Percentiles rank a stretch among this genome's conserved stretches.
phyloP scores from a whole-genome alignment of 2,329 filamentous ascomycete species.

The Lasiodiplodia gonubiensis region DNA sequence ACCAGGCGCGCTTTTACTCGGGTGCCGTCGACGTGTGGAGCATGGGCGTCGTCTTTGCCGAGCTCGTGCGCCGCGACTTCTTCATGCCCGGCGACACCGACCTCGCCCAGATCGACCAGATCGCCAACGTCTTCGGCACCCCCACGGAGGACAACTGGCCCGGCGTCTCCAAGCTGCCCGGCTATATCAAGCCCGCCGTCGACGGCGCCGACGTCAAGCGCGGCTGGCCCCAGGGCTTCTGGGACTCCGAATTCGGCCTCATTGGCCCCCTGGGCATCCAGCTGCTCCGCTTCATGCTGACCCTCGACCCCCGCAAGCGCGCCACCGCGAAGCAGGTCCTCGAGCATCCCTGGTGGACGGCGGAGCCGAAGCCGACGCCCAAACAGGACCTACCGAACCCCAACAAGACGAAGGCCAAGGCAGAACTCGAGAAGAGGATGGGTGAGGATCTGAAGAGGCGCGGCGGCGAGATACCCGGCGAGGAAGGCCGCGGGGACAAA shows the following conservation, averaged over 20 bases:
- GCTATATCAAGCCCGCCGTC: slow-evolving; percentile 74
- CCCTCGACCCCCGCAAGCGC: slow-evolving; percentile 84
- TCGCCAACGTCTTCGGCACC: slow-evolving; percentile 84
- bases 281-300: slow-evolving; percentile 82
- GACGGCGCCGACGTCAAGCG: slow-evolving; percentile 57
- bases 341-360: slow-evolving; percentile 83
- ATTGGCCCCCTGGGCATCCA: slow-evolving; percentile 85
- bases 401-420: slow-evolving; percentile 66
- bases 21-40: slow-evolving; percentile 95
- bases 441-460: slow-evolving; percentile 81
- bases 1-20: slow-evolving; percentile 85
- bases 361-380: slow-evolving; percentile 79
- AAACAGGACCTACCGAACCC: slow-evolving; percentile 74
- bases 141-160: slow-evolving; percentile 96
- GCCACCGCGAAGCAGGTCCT: slow-evolving; percentile 79
- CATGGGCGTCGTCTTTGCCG: slow-evolving; percentile 89
- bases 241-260: slow-evolving; percentile 76
- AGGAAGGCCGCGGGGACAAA: slow-evolving; percentile 67
- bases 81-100: slow-evolving; percentile 86
- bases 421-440: slow-evolving; percentile 66
- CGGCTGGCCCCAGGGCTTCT: slow-evolving; percentile 67
- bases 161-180: slow-evolving; percentile 78
- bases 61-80: slow-evolving; percentile 81
- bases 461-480: slow-evolving; percentile 72
- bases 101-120: slow-evolving; percentile 82